Base-by-base conservation (phyloP, 495 filamentous ascomycete species). In the Penicillium roqueforti region DNA sequence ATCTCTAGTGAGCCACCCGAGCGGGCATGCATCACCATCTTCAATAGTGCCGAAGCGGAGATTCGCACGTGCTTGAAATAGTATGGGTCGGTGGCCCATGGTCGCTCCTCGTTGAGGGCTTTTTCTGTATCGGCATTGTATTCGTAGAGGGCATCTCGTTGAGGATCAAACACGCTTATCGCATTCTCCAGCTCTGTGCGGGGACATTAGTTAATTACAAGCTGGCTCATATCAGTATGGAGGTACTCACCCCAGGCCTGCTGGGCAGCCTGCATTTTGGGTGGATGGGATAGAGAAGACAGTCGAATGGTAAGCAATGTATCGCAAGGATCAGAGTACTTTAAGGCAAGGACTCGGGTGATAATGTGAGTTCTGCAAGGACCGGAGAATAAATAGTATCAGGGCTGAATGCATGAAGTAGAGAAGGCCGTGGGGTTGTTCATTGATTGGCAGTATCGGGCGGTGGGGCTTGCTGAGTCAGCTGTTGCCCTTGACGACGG, bases 21-120 rank as follows among this genome's bases (percentile, higher is more conserved):
- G 19, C 95, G 87, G 1, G 95, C 95, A 68, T 99, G 95, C 90
- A 96, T 97, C 53, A 95, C 90, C 95, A 99, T 99, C 74, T 99
- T 99, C 57, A 97, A 79, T 11, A 99, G 83, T 5, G 95, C 95
- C 20, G 95, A 84, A 36, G 95, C 89, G 37, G 89, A 92, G 70
- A 99, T 92, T 59, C 92, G 90, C 22, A 97, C 88, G 34, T 86
- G 78, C 67, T 93, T 91, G 83, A 96, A 99, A 77, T 97, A 84
- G 68, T 90, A 77, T 0, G 87, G 88, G 68, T 97, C 82, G n/a
- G 76, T 79, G 51, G 70, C 69, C 93, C 95, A 97, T 34, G 95
- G 91, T 26, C 81, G 80, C n/a, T 74, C 75, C 4, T 79, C 71
- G 26, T 60, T 61, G 41, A 78, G 66, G 10, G 76, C 70, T 62